Evolutionary conservation across 805 yeast species (phyloP).

Genomic region (Yarrowia porcina): DNA sequence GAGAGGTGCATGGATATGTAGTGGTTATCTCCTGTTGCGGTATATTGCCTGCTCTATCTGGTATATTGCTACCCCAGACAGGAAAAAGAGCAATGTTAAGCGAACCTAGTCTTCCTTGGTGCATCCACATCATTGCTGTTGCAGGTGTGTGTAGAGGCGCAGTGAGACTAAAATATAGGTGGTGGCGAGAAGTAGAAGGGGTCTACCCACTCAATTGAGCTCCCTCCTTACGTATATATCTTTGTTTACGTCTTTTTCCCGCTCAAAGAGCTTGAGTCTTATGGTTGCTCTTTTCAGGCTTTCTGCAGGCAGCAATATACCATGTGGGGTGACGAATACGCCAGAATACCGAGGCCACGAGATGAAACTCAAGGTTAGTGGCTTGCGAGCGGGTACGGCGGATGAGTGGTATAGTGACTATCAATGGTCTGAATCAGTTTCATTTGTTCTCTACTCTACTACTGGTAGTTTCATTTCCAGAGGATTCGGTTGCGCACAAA

Average conservation of each 20-base stretch:
- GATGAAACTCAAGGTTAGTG: neutral
- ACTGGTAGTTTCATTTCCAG: too few relatives aligned
- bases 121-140: conserved; percentile 8
- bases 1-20: neutral
- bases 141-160: neutral
- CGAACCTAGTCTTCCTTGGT: conserved; percentile 4
- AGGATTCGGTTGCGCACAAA: too few relatives aligned
- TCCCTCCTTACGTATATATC: too few relatives aligned
- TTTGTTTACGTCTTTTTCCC: neutral
- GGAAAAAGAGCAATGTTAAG: conserved; percentile 11
- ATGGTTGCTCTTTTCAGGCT: neutral
- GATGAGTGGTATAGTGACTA: too few relatives aligned
- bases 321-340: neutral
- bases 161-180: neutral
- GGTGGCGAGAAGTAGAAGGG: neutral
- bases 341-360: too few relatives aligned
- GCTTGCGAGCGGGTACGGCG: neutral
- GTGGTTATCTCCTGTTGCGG: neutral
- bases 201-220: neutral
- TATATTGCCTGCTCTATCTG: neutral
- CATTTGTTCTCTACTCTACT: too few relatives aligned
- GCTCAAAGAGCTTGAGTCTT: neutral
- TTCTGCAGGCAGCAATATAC: conserved; percentile 1
- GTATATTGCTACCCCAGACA: neutral
- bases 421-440: too few relatives aligned